Evolutionary conservation across 148 eudicot species (phyloP).

Genomic region (Rhododendron henanense): DNA sequence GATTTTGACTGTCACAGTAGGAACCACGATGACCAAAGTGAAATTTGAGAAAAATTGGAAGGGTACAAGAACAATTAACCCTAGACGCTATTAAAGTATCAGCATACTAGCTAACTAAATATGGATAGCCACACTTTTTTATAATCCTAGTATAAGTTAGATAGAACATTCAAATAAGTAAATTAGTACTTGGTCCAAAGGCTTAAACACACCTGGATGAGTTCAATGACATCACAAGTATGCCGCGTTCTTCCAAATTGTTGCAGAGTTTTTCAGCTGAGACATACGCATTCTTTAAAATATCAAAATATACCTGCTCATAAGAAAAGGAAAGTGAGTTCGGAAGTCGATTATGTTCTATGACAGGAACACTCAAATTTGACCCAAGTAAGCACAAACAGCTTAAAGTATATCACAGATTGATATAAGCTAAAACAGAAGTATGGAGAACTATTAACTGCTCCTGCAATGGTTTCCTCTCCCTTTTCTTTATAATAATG

Average conservation of each 20-base stretch:
- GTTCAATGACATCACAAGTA: conserved; percentile 60
- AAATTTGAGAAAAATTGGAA: too few relatives aligned
- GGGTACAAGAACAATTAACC: background rate
- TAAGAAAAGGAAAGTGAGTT: background rate
- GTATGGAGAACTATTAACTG: background rate
- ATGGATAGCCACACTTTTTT: background rate
- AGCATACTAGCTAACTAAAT: background rate
- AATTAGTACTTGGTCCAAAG: background rate
- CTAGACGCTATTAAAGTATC: background rate
- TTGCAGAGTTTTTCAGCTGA: conserved; percentile 52
- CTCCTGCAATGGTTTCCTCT: background rate
- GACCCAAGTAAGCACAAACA: background rate
- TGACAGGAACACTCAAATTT: background rate
- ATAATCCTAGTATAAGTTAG: background rate
- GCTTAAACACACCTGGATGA: conserved; percentile 46
- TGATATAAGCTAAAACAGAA: background rate
- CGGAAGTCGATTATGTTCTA: background rate
- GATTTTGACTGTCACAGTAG: too few relatives aligned
- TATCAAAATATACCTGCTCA: conserved; percentile 56
- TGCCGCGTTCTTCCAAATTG: conserved; percentile 57
- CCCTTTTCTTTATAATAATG: background rate
- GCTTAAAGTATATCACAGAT: background rate
- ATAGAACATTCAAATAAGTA: background rate
- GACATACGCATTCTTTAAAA: conserved; percentile 43
- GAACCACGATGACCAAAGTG: too few relatives aligned